Conservation (phyloP, 495 filamentous ascomycete species). For the Aspergillus nidulans region DNA sequence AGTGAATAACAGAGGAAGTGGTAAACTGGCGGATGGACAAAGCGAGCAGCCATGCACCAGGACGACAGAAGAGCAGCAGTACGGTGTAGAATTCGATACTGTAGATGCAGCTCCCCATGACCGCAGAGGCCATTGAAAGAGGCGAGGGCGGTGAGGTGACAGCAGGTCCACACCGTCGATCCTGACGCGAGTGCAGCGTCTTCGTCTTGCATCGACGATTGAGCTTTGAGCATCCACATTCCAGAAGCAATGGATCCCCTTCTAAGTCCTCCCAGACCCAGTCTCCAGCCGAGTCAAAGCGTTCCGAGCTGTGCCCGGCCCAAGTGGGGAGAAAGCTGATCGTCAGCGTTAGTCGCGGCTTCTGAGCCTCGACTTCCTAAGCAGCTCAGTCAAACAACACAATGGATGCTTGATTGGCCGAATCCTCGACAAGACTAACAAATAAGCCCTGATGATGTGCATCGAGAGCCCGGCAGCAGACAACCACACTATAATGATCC, state of each 20-base stretch:
- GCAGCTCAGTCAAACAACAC: neutral
- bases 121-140: neutral
- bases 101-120: neutral
- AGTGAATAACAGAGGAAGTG: no score
- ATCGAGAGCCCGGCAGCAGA: neutral
- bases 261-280: no score
- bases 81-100: no score
- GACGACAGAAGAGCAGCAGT: no score
- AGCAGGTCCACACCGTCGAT: neutral
- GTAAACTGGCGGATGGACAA: no score
- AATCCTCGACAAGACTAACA: neutral
- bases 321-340: neutral
- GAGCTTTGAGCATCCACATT: conserved; percentile 1
- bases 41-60: no score
- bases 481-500: conserved; percentile 4
- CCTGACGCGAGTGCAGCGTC: neutral
- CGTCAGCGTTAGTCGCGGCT: neutral
- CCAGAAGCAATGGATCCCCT: conserved; percentile 1
- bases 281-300: conserved; percentile 13
- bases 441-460: conserved; percentile 24
- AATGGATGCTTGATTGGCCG: neutral
- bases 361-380: neutral
- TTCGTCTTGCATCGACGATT: no score
- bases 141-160: neutral
- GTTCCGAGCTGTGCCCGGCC: conserved; percentile 18